phyloP scores from a whole-genome alignment of 805 yeast genomes.

The Cyberlindnera veronae region DNA sequence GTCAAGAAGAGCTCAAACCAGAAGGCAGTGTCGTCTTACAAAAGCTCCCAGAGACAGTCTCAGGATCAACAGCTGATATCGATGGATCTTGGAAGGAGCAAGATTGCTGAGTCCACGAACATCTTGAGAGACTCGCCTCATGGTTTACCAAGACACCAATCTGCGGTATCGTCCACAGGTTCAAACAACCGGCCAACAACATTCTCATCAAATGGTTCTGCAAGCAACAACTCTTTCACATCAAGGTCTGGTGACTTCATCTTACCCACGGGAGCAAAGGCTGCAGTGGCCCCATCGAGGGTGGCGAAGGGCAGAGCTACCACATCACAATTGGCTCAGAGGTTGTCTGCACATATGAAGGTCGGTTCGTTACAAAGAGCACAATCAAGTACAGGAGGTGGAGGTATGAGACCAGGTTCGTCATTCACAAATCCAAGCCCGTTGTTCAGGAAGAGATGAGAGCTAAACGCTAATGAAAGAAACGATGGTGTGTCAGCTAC shows the following conservation, averaged over 20 bases:
- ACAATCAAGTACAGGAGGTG: conserved; percentile 3
- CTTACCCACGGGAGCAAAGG: conserved; percentile 1
- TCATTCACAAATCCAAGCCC: conserved; percentile 13
- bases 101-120: conserved; percentile 26
- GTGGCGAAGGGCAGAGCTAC: conserved; percentile 17
- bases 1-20: conserved; percentile 20
- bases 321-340: conserved; percentile 25
- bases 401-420: conserved; percentile 21
- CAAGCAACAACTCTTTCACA: conserved; percentile 13
- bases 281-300: conserved; percentile 1
- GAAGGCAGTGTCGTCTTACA: conserved; percentile 5
- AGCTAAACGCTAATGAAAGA: no score
- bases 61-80: not conserved
- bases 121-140: conserved; percentile 14
- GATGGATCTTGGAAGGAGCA: conserved; percentile 16
- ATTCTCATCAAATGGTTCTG: conserved; percentile 14
- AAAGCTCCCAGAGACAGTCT: not conserved
- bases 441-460: conserved; percentile 13
- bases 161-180: conserved; percentile 7
- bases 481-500: not conserved
- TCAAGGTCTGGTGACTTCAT: conserved; percentile 9
- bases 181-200: conserved; percentile 8
- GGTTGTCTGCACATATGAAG: conserved; percentile 26
- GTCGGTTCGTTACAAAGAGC: conserved; percentile 16
- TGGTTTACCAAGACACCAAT: no score